Base-by-base conservation (phyloP, 495 filamentous ascomycete genomes). In the Penicillium malachiteum region DNA sequence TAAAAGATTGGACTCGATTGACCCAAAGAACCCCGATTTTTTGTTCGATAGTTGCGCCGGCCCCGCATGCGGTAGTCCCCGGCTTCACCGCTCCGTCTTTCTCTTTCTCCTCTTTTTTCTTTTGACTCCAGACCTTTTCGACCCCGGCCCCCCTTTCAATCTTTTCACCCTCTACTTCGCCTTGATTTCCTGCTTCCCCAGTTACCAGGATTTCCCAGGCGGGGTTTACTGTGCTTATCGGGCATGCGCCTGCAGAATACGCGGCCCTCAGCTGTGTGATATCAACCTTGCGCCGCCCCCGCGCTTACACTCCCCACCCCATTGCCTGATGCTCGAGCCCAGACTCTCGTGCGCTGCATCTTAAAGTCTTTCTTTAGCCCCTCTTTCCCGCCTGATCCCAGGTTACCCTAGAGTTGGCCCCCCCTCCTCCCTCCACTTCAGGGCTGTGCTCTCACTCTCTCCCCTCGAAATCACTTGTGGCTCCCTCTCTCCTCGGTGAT, bases 181-280 rank as follows among this genome's bases (percentile, higher is more conserved):
- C 16, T 41, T 18, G 35, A 8, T 14, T 12, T 13, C 26, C 16
- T 9, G 26, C n/a, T 16, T 41, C 12, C 11, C 5, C 8, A 16
- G 5, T 32, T 7, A 13, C 10, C 31, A 31, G 5, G 11, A 13
- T 30, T 26, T 21, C 10, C 18, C 42, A 44, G 31, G 8, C 26
- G 43, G 43, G 43, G 43, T 46, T 32, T 21, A 8, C 31, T 34
- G 35, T 61, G 45, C 44, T 42, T 57, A 54, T 60, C 49, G 49
- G 54, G 42, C 33, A 61, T 61, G 58, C 58, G 46, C 53, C 47
- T 45, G 37, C 40, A 31, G 31, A 47, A 50, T 26, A 47, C 58
- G 42, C 49, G 30, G 46, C 26, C 54, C 42, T 61, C 45, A 50
- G 45, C 50, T 61, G 47, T 41, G 35, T 62, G 50, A 57, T 58